Base-by-base conservation (phyloP, 2,329 filamentous ascomycete species). In the Ascosphaera pollenicola region DNA sequence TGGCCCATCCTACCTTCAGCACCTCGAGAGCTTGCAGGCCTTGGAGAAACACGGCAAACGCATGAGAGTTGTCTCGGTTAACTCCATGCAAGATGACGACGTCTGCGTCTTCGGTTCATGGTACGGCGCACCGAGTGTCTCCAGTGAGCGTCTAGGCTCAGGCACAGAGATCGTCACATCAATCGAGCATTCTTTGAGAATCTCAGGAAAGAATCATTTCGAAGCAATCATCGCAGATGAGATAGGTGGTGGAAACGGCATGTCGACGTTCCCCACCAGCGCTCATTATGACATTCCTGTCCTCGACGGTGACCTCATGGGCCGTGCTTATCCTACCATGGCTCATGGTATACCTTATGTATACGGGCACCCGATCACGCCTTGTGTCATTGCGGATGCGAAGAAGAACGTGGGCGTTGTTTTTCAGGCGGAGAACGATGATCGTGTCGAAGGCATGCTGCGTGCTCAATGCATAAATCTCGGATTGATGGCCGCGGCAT, bases 291-390 rank as follows among this genome's bases (percentile, higher is more conserved):
- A 50, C 38, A 44, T 52, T 17, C 60, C 61, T 1, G 55, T 56
- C 18, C 54, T 64, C 8, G 62, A 65, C 40, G 61, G 57, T 6
- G 62, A 65, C 44, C 56, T 62, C 51, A 65, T 65, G 62, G 62
- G 61, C 15, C 48, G 60, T 16, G 59, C 59, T 4, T 63, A 62
- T 42, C 58, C 59, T 3, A 61, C 57, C 42, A 39, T 35, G 42
- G 39, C 42, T 17, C 58, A 61, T 42, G 60, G 54, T 4, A 62
- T 58, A 2, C 59, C 58, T 2, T 57, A 59, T 8, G 57, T 63
- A 1, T 62, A 60, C 41, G 54, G 53, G 15, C 52, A 61, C 40
- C 35, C 54, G 5, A 59, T 61, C 37, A 52, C 52, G 1, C 57
- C 60, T 2, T 50, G 55, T 5, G 47, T 48, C 8, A 49, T 57